These are phyloP conservation scores for Litsea cubeba DNA, from an alignment of 164 flowering plant species.

Conservation along the genomic window DNA sequence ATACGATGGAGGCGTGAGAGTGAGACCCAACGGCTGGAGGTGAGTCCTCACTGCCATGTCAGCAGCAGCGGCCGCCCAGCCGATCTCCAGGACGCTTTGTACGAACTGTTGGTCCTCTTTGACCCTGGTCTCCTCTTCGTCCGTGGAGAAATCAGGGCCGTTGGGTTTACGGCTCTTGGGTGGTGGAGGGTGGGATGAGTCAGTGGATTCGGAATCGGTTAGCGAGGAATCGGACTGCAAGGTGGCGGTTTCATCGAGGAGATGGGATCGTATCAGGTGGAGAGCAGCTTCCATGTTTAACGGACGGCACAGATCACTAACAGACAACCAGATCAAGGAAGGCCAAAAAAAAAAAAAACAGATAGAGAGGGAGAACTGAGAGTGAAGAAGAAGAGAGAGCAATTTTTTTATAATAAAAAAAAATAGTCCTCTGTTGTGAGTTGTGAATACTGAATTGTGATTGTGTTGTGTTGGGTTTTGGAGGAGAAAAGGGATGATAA, in stretches of 20 bases:
- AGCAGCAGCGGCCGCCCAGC: background rate
- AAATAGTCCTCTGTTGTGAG: too few species aligned
- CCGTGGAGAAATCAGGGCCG: conserved; percentile 10
- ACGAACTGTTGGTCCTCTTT: conserved; percentile 13
- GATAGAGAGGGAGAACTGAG: too few species aligned
- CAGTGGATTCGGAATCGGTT: conserved; percentile 11
- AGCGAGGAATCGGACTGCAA: background rate
- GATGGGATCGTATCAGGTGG: conserved; percentile 10
- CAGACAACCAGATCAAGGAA: background rate
- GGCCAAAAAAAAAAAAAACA: too few species aligned
- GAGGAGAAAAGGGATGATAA: background rate
- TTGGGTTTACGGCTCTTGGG: conserved; percentile 4
- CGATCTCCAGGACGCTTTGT: conserved; percentile 7
- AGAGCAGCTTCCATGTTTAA: conserved; percentile 16
- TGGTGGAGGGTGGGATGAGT: background rate
- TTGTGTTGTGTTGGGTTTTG: background rate
- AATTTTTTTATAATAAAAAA: too few species aligned
- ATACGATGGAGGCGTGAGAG: background rate
- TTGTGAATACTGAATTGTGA: too few species aligned
- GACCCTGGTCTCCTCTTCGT: conserved; percentile 7
- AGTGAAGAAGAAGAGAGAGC: too few species aligned
- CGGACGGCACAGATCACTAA: too few species aligned
- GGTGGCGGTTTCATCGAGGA: conserved; percentile 10
- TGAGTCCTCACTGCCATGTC: background rate
- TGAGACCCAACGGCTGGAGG: conserved; percentile 1